Base-by-base conservation (phyloP, 305 asterid genomes). In the Solanum aculeatissimum region DNA sequence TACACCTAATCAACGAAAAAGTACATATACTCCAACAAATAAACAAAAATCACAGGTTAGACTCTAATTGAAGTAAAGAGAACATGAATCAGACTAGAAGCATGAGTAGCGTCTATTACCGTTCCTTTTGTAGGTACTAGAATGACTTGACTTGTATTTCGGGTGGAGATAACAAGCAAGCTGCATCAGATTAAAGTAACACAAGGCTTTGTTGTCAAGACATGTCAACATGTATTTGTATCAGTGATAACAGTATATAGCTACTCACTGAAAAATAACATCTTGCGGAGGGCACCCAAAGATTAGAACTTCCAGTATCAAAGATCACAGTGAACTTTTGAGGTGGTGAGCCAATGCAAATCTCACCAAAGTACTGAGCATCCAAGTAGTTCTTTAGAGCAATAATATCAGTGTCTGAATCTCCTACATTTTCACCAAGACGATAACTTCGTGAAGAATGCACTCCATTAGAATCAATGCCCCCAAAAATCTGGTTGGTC, bases 311-410 rank as follows among this genome's bases (percentile, higher is more conserved):
- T 43, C 99, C 99, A 12, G 98, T 94, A 85, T 93, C 98, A 78
- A 94, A 95, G 86, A 95, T 85, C 87, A 95, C 98, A 74, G 96
- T 94, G 91, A 95, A 95, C 86, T 92, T 94, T 89, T 96, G 99
- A 4, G 97, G 89, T 21, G 98, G 99, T 6, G 98, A 89, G 10
- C 99, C 99, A 84, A 94, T 86, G 75, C 94, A 91, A 83, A 96
- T 96, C 89, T 96, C 98, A 85, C 98, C 98, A 82, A 83, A 95
- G 86, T 95, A 95, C 85, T 94, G 99, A 82, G 98, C 99, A 92
- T 95, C 92, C 96, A 95, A 87, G 86, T 91, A 94, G 88, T 94
- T 93, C 93, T 96, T 94, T 19, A 96, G 85, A 45, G 90, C 91
- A 77, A 95, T 74, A 35, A 94, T 93, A 89, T 92, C 98, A 9